Evolutionary conservation across 345 rosid genomes (phyloP), one percentile per base, ranked within the genome.

Genomic region (Populus tremula): DNA sequence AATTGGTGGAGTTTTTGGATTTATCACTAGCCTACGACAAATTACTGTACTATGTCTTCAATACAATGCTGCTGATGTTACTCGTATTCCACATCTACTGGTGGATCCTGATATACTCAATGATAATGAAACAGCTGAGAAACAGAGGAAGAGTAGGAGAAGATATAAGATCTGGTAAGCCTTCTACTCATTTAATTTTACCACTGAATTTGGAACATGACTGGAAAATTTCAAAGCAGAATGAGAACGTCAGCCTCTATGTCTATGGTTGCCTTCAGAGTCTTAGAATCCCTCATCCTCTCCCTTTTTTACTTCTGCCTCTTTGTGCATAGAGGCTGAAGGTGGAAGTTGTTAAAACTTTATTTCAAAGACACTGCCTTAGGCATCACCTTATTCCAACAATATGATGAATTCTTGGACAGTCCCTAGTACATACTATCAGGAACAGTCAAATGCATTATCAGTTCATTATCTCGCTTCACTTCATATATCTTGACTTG

Each of bases 131-230:
- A 87, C 97, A 92, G 73, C 90, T 94, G 38, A 84, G 87, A 82
- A 96, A 96, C 86, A 90, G 92, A 69, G 98, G 99, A 86, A 81
- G 85, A 87, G 94, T 96, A 5, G 99, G 97, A 64, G 98, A 94
- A 86, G 98, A 94, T 82, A 94, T 96, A 76, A 92, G 99, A 94
- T 92, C 96, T 20, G 99, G 99, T 96, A 78, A 87, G 88, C 56
- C 69, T 69, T 80, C 49, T 70, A n/a, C 54, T 38, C 21, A n/a
- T 59, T 72, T 5, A 6, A 33, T 59, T 50, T 17, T 54, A 53
- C 59, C 6, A 18, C 59, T 53, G 8, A 18, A 20, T 53, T 53
- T 20, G 23, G 59, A 53, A 20, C 23, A 7, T 18, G 59, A 53
- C 20, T 0, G 23, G 59, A 53, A 53, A 53, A 53, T 53, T 53